These are phyloP conservation scores for Umbelopsis sp. DNA, from an alignment of 192 early-diverging fungal genomes.

Conservation along the genomic window DNA sequence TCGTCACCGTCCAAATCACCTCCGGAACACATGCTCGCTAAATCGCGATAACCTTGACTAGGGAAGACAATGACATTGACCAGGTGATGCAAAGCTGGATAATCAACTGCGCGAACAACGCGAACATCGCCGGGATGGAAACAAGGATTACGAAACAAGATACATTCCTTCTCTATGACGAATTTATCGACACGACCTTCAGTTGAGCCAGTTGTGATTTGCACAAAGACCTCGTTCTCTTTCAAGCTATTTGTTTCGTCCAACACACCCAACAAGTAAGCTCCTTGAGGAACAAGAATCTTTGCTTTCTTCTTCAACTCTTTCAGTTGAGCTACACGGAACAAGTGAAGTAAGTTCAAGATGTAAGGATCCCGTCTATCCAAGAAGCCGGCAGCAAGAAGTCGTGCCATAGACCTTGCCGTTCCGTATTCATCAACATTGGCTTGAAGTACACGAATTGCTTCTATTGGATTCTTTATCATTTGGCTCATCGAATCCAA, in stretches of 20 bases:
- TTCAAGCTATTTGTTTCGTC: slow-evolving; percentile 50
- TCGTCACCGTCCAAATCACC: slow-evolving; percentile 86
- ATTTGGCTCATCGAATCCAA: slow-evolving; percentile 42
- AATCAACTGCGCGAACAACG: slow-evolving; percentile 60
- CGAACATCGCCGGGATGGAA: slow-evolving; percentile 72
- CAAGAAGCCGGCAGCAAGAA: slow-evolving; percentile 55
- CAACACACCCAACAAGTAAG: slow-evolving; percentile 57
- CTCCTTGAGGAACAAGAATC: slow-evolving; percentile 55
- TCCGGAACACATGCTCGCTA: slow-evolving; percentile 78
- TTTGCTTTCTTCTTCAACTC: slow-evolving; percentile 56
- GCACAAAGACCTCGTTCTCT: slow-evolving; percentile 56
- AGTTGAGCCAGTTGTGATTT: slow-evolving; percentile 33
- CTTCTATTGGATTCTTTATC: slow-evolving; percentile 36
- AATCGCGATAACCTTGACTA: slow-evolving; percentile 62
- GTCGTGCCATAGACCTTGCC: slow-evolving; percentile 37
- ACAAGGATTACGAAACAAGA: slow-evolving; percentile 60
- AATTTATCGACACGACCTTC: slow-evolving; percentile 16
- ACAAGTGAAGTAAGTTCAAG: slow-evolving; percentile 45
- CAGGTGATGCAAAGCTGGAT: slow-evolving; percentile 47
- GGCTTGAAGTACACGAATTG: slow-evolving; percentile 38
- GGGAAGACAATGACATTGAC: slow-evolving; percentile 78
- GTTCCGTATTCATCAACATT: slow-evolving; percentile 53
- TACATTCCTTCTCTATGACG: slow-evolving; percentile 45
- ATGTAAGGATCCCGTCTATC: slow-evolving; percentile 46
- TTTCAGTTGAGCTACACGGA: slow-evolving; percentile 47